Evolutionary conservation across 2,329 filamentous ascomycete species (phyloP), one percentile per base, ranked within the genome.

Genomic region (Penicillium sp.): DNA sequence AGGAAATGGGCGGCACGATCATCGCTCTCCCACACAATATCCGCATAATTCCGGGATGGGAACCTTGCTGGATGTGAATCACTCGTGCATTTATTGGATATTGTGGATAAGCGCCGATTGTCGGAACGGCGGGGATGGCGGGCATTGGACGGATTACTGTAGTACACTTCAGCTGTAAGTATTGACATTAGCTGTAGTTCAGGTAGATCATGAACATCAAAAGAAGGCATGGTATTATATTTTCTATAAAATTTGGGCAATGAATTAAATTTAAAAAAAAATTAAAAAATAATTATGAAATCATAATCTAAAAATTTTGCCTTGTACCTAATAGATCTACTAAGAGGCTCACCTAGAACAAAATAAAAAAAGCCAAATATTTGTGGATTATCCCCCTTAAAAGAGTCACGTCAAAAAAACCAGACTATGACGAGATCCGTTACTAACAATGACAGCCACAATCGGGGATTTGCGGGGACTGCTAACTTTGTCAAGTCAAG

Each of bases 381-480:
- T n/a, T n/a, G n/a, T n/a, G n/a, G n/a, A n/a, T n/a, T n/a, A n/a
- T 18, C n/a, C 18, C 21, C 40, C 28, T 14, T 44, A 10, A 14
- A 44, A n/a, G 14, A 18, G 10, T 8, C 21, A 23, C 24, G 18
- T 36, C 34, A 10, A 36, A 36, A 36, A n/a, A n/a, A n/a, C n/a
- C n/a, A n/a, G n/a, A n/a, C n/a, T n/a, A 45, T 45, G 24, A 45
- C 42, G 42, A 45, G 18, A 45, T 40, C 24, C 33, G 26, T 16
- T 40, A 43, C 40, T 50, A 19, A 14, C 50, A 46, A 58, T 54
- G 48, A 54, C 47, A 47, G 18, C 40, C 40, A 51, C 42, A 51
- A 42, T 55, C 47, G 48, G 48, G 46, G 45, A 33, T 50, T 55
- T 55, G 51, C 52, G 52, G 52, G 49, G 39, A 39, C 36, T 29